These are phyloP conservation scores for Taphrina flavorubra DNA, from an alignment of 1,139 yeast species.

Conservation along the genomic window DNA sequence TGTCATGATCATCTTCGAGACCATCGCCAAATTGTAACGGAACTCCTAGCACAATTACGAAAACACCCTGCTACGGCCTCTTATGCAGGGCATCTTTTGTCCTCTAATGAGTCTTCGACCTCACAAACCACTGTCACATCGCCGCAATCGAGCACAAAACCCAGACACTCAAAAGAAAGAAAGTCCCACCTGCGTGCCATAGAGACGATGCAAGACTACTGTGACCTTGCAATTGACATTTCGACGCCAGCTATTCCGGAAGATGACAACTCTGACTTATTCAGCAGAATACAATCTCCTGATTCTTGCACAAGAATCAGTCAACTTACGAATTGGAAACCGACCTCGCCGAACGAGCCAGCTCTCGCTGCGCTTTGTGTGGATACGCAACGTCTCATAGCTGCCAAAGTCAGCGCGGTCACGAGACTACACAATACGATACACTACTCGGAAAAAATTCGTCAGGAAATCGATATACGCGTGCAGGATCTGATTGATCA, in stretches of 20 bases:
- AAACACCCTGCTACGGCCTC: background rate
- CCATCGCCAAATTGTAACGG: conserved; percentile 63
- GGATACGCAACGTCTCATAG: conserved; percentile 69
- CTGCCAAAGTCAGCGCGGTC: conserved; percentile 74
- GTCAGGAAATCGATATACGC: conserved; percentile 76
- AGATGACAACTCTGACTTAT: conserved; percentile 46
- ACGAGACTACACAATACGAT: conserved; percentile 76
- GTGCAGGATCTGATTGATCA: conserved; percentile 71
- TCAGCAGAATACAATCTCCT: conserved; percentile 48
- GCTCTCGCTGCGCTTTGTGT: conserved; percentile 56
- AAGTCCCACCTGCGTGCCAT: conserved; percentile 55
- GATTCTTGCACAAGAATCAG: conserved; percentile 74
- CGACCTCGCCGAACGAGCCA: conserved; percentile 60
- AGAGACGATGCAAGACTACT: conserved; percentile 66
- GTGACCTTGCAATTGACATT: conserved; percentile 76
- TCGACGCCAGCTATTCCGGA: conserved; percentile 59
- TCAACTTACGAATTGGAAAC: conserved; percentile 62
- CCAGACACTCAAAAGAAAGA: conserved; percentile 26
- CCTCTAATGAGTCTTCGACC: background rate
- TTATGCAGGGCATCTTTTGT: background rate
- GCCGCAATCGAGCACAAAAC: conserved; percentile 11
- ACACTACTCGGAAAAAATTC: conserved; percentile 78
- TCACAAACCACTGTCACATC: background rate
- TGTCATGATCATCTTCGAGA: conserved; percentile 80
- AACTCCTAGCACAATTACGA: conserved; percentile 55